Evolutionary conservation across 768 basidiomycete genomes (phyloP).

Genomic region (Fistulinella prunicolor): DNA sequence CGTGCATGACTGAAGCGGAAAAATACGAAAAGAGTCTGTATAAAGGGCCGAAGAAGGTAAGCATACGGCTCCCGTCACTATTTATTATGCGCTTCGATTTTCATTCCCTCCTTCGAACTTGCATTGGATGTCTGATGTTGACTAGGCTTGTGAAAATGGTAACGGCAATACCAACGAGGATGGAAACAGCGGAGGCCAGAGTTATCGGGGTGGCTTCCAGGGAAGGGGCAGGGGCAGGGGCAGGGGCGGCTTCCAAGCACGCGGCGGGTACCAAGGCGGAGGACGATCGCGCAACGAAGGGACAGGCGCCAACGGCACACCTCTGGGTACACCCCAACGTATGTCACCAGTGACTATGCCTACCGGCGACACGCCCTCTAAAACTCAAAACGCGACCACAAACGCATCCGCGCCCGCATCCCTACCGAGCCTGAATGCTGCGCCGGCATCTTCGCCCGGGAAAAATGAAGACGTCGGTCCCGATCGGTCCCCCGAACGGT

Average conservation of each 20-base stretch:
- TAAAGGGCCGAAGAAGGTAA: conserved; percentile 64
- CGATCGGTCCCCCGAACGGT: not conserved
- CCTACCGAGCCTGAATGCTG: not conserved
- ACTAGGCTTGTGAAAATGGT: not conserved
- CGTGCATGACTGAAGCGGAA: conserved; percentile 87
- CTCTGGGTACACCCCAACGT: conserved; percentile 60
- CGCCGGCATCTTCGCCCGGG: not conserved
- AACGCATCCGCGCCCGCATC: not conserved
- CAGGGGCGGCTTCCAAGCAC: conserved; percentile 31
- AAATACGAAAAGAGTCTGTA: conserved; percentile 89
- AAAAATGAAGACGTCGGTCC: conserved; percentile 1
- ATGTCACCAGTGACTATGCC: conserved; percentile 43
- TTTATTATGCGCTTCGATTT: not conserved
- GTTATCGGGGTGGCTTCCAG: conserved; percentile 9
- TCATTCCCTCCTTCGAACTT: not conserved
- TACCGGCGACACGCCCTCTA: conserved; percentile 4
- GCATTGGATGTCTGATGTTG: not conserved
- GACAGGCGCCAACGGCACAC: conserved; percentile 71
- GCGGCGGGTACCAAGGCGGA: conserved; percentile 28
- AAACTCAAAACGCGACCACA: not conserved
- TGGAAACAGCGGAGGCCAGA: conserved; percentile 11
- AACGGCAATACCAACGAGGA: conserved; percentile 8
- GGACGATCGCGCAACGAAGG: conserved; percentile 21
- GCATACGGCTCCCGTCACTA: not conserved
- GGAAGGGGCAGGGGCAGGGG: conserved; percentile 34